phyloP scores from a whole-genome alignment of 805 yeast genomes.

The Grigorovia yakushimaensis region DNA sequence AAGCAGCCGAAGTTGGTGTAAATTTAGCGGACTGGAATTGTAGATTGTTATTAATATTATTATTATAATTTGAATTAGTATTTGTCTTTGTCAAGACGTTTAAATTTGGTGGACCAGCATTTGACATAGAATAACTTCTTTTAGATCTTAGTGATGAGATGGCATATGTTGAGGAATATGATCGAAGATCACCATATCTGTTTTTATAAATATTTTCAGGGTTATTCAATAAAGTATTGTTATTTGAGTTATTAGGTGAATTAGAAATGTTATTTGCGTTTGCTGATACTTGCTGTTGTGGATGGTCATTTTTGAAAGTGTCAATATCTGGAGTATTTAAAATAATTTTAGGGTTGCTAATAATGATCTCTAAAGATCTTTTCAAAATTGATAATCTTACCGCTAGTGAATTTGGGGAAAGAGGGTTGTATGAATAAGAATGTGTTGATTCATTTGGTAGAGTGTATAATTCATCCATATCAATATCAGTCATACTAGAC shows the following conservation, averaged over 20 bases:
- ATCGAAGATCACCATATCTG: slow-evolving; percentile 2
- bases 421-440: slow-evolving; percentile 74
- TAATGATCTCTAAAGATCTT: slow-evolving; percentile 63
- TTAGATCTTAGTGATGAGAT: neutral
- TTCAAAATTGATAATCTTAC: slow-evolving; percentile 64
- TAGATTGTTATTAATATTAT: neutral
- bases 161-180: neutral
- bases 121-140: slow-evolving; percentile 5
- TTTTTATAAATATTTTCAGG: neutral
- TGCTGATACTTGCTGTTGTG: neutral
- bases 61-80: neutral
- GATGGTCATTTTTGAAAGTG: neutral
- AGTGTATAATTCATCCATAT: slow-evolving; percentile 38
- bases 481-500: slow-evolving; percentile 19
- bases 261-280: neutral
- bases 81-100: neutral
- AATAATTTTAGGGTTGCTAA: slow-evolving; percentile 44
- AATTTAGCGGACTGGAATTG: slow-evolving; percentile 2
- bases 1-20: slow-evolving; percentile 18
- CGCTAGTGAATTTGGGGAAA: slow-evolving; percentile 73
- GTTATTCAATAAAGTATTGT: neutral
- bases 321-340: slow-evolving; percentile 6
- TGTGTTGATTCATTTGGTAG: slow-evolving; percentile 76
- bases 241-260: neutral
- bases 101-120: slow-evolving; percentile 1